phyloP scores from a whole-genome alignment of 1,284 basidiomycete genomes.

The Leccinum ponderosum region DNA sequence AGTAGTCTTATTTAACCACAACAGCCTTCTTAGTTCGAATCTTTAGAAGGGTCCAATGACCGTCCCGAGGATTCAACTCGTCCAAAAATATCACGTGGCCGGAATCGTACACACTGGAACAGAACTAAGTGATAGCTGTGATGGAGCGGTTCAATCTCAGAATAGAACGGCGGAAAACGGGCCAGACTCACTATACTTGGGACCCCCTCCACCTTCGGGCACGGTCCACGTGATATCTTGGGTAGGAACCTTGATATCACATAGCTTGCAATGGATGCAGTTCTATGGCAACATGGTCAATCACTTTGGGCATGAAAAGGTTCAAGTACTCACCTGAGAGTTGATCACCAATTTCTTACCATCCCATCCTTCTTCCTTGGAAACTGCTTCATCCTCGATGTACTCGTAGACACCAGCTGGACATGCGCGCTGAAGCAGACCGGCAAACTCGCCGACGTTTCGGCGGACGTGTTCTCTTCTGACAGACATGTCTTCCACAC shows the following conservation, averaged over 20 bases:
- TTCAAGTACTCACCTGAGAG: constrained; percentile 65
- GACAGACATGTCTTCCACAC: constrained; percentile 47
- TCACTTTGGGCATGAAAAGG: background rate
- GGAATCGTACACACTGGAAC: background rate
- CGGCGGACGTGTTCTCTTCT: constrained; percentile 68
- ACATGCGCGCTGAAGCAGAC: constrained; percentile 86
- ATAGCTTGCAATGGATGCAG: constrained; percentile 93
- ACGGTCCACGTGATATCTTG: constrained; percentile 96
- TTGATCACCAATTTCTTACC: constrained; percentile 97
- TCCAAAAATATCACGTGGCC: background rate
- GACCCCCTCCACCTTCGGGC: constrained; percentile 91
- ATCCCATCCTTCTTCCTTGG: constrained; percentile 58
- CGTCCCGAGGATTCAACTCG: background rate
- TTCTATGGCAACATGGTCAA: constrained; percentile 46
- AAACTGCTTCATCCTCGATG: constrained; percentile 64
- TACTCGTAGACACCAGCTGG: constrained; percentile 99
- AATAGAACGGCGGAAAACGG: background rate
- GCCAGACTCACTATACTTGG: constrained; percentile 66
- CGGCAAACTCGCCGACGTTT: constrained; percentile 85
- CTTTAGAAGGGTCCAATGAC: background rate
- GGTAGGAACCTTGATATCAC: constrained; percentile 90
- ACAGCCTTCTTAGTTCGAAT: background rate
- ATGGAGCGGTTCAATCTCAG: background rate
- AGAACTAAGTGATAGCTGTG: constrained; percentile 18
- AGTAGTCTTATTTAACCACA: background rate